A percentile compares a stretch with the other conserved stretches of the same genome.
Evolutionary conservation across 306 rosid genomes (phyloP).

Genomic region (Castanea sativa): DNA sequence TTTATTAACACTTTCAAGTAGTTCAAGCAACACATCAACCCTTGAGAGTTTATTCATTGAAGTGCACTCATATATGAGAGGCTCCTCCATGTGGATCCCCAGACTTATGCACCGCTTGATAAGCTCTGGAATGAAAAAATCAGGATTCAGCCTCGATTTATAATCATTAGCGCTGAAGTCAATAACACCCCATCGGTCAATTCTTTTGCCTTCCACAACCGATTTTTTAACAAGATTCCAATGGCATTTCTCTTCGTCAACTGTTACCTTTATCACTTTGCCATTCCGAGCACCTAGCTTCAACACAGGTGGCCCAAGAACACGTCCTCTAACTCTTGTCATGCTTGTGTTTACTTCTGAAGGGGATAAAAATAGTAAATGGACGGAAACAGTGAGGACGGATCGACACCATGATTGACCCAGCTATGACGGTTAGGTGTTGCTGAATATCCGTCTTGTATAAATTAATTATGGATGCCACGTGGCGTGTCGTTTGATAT

Average conservation of each 20-base stretch:
- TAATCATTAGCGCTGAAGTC: conserved; percentile 40
- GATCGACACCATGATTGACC: too few relatives aligned
- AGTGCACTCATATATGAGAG: conserved; percentile 27
- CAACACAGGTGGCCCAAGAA: conserved; percentile 67
- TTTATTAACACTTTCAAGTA: conserved; percentile 41
- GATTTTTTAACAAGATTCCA: conserved; percentile 66
- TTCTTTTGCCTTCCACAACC: conserved; percentile 56
- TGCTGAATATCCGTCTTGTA: too few relatives aligned
- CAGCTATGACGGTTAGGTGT: too few relatives aligned
- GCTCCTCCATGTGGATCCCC: conserved; percentile 66
- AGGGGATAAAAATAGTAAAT: too few relatives aligned
- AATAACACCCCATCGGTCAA: conserved; percentile 56
- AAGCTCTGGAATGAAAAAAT: conserved; percentile 44
- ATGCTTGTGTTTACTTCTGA: conserved; percentile 44
- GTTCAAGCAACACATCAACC: conserved; percentile 28
- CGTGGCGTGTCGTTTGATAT: too few relatives aligned
- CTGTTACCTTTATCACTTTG: conserved; percentile 26
- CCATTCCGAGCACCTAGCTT: conserved; percentile 53
- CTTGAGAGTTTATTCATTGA: conserved; percentile 43
- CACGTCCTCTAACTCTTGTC: conserved; percentile 58
- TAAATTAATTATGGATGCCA: too few relatives aligned
- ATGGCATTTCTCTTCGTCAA: conserved; percentile 59
- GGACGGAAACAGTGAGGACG: too few relatives aligned
- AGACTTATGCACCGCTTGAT: conserved; percentile 38
- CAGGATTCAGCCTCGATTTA: conserved; percentile 12